Evolutionary conservation across 1,284 basidiomycete genomes (phyloP).

Genomic region (Trichosporon asahii): DNA sequence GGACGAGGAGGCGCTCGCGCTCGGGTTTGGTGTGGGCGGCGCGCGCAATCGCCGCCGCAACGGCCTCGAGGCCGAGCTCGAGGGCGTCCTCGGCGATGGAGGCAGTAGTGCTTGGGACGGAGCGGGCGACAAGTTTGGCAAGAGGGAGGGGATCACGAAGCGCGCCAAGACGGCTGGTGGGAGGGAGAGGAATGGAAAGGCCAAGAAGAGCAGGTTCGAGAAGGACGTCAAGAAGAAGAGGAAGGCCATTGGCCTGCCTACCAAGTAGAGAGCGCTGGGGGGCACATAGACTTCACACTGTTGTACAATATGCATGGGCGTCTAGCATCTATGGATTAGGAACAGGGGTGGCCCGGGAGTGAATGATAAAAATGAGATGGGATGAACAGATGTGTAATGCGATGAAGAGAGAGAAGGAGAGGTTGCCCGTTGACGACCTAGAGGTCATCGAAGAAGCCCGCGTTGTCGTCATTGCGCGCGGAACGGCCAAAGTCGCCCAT

Average conservation of each 20-base stretch:
- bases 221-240: slow-evolving; percentile 59
- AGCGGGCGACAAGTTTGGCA: slow-evolving; percentile 54
- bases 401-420: slow-evolving; percentile 10
- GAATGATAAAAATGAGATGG: too few relatives aligned
- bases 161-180: slow-evolving; percentile 16
- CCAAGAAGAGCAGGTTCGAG: slow-evolving; percentile 73
- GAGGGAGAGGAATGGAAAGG: slow-evolving; percentile 43
- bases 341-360: background rate
- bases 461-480: slow-evolving; percentile 54
- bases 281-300: background rate
- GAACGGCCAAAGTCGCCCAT: slow-evolving; percentile 37
- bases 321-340: slow-evolving; percentile 7
- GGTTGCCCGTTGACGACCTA: slow-evolving; percentile 43
- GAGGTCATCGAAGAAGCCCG: slow-evolving; percentile 68
- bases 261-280: slow-evolving; percentile 20
- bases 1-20: slow-evolving; percentile 87
- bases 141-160: slow-evolving; percentile 62
- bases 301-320: slow-evolving; percentile 14
- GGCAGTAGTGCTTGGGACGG: slow-evolving; percentile 57
- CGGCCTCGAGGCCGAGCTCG: slow-evolving; percentile 78
- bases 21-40: slow-evolving; percentile 60
- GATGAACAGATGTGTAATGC: too few relatives aligned
- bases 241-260: slow-evolving; percentile 21
- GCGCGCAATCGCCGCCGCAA: slow-evolving; percentile 61
- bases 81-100: slow-evolving; percentile 67